Evolutionary conservation across 768 basidiomycete genomes (phyloP), one percentile per base, ranked within the genome.

Genomic region (Termitomyces sp.): DNA sequence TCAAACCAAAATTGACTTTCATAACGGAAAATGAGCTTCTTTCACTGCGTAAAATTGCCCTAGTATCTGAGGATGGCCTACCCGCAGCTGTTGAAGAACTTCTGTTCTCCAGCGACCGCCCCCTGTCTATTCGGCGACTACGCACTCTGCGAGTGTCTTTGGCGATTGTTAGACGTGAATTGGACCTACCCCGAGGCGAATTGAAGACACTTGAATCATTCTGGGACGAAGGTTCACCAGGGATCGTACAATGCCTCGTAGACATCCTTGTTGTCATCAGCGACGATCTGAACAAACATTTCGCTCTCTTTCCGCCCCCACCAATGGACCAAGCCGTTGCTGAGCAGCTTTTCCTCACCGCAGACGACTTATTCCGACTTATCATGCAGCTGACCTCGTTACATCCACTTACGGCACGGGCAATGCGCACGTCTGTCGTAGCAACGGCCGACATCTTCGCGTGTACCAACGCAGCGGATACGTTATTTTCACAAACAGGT

Each of bases 61-160:
- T 78, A 26, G 81, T 92, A n/a, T 85, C 82, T 0, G 82, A 89
- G 34, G 83, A 87, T 56, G 88, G 89, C 1, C 65, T 90, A 3
- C 64, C 76, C 0, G 81, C 82, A 20, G 88, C 85, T 1, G 70
- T 89, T 13, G 84, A 86, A 47, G 85, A 88, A 64, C 69, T 91
- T 27, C 62, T 76, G 51, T 77, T 75, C 63, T 68, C 76, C 53
- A 76, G 74, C 59, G 74, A 77, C 32, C 76, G 76, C 16, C 84
- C 86, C 32, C 73, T 83, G 53, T 80, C 81, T 1, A 65, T 76
- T 24, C 76, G 78, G 20, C 74, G 80, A 46, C 65, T 90, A 20
- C 79, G 84, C 34, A 81, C 79, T 7, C 68, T 92, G 14, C 81
- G 88, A 2, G 83, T 88, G 29, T 83, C 88, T 0, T 63, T 88